Evolutionary conservation across 129 eudicot species (phyloP), one percentile per base, ranked within the genome.

Genomic region (Flaveria linearis): DNA sequence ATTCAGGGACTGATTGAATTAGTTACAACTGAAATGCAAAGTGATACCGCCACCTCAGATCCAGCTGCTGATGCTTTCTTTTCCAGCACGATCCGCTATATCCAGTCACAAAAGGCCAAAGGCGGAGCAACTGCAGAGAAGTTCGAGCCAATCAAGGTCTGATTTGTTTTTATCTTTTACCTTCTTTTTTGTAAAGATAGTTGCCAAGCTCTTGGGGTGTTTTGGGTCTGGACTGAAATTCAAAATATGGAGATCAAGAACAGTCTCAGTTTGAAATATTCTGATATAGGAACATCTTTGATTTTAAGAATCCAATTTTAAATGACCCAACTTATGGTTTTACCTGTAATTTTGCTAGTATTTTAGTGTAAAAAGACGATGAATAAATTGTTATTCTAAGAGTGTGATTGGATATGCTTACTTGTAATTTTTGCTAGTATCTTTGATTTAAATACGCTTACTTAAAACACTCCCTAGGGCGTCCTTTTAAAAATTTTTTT

Each of bases 101-200:
- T 95, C 62, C 96, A 91, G 86, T 91, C 93, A 80, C 99, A 91
- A 66, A 95, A 95, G 84, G 95, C 90, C 80, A 95, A 95, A 80
- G 99, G 99, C 2, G 99, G 99, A 53, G 88, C 95, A 14, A 88
- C 89, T 51, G 92, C 90, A 43, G 97, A 95, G 79, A 95, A 89
- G 61, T 95, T 89, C 26, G 88, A 87, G 76, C 73, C 86, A 47
- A 89, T 92, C 43, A 87, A 80, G 78, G 82, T 80, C 41, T 87
- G 81, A 87, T 41, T 63, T 30, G 3, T 28, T 26, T 26, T 14
- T 61, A 33, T 63, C 53, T 69, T 66, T 72, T 69, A 30, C 50
- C 22, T 52, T 68, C 20, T 53, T 74, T 60, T 25, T 20, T 73
- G 75, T 75, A 25, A 51, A 73, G 47, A 47, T 72, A 73, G 73